Conservation (phyloP, 257 asterid genomes). For the Thymus quinquecostatus region DNA sequence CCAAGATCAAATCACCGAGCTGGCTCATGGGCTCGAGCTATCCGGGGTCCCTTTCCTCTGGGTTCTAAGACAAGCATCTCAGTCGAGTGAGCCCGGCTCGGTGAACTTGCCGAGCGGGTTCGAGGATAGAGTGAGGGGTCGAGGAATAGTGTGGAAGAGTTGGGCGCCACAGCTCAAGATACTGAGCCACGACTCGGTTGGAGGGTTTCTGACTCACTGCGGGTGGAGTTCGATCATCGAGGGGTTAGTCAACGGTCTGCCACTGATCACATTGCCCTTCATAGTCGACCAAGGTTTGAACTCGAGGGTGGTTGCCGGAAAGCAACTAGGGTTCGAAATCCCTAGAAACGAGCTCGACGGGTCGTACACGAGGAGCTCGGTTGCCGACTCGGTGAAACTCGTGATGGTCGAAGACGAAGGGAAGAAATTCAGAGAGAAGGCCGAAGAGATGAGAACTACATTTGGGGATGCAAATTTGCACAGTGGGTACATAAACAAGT, state of each 20-base stretch:
- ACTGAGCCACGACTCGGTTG: slow-evolving; percentile 50
- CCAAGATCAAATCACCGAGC: slow-evolving; percentile 35
- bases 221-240: slow-evolving; percentile 53
- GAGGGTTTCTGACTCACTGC: slow-evolving; percentile 52
- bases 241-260: slow-evolving; percentile 33
- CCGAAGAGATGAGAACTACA: slow-evolving; percentile 17
- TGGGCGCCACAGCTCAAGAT: slow-evolving; percentile 53
- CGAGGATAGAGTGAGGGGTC: slow-evolving; percentile 40
- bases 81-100: not conserved
- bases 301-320: slow-evolving; percentile 27
- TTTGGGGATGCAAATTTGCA: slow-evolving; percentile 29
- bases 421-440: slow-evolving; percentile 29
- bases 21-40: slow-evolving; percentile 53
- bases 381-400: slow-evolving; percentile 38
- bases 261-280: slow-evolving; percentile 43
- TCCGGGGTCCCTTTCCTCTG: slow-evolving; percentile 47
- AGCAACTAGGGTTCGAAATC: slow-evolving; percentile 27
- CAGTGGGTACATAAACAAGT: slow-evolving; percentile 16
- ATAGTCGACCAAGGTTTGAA: slow-evolving; percentile 39
- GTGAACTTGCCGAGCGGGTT: slow-evolving; percentile 38
- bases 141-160: slow-evolving; percentile 47
- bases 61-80: slow-evolving; percentile 39
- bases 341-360: slow-evolving; percentile 36
- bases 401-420: slow-evolving; percentile 36
- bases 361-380: slow-evolving; percentile 33